Evolutionary conservation across 176 grass and related monocot species (phyloP).

Genomic region (Rhynchospora breviuscula): DNA sequence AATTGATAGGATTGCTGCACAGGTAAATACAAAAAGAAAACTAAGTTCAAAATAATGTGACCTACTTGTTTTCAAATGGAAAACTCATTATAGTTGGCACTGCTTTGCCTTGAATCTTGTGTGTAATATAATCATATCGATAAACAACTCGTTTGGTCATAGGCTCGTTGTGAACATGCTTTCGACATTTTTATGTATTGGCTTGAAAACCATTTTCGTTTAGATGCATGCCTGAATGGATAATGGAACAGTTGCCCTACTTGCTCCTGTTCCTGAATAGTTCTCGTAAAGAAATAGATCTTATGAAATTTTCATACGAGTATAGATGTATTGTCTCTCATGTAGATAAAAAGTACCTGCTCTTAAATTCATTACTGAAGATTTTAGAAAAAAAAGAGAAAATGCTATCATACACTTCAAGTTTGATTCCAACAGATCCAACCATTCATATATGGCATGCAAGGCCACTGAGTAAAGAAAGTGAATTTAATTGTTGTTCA

Average conservation of each 20-base stretch:
- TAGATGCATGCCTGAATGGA: neutral
- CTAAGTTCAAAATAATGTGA: neutral
- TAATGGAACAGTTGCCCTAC: too few relatives aligned
- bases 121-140: neutral
- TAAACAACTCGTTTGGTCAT: neutral
- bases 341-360: neutral
- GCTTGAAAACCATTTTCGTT: neutral
- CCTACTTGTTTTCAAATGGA: neutral
- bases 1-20: constrained; percentile 52
- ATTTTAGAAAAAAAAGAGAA: neutral
- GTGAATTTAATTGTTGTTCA: constrained; percentile 5
- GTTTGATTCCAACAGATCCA: neutral
- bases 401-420: neutral
- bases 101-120: neutral
- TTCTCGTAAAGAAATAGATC: neutral
- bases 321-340: neutral
- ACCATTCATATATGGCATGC: neutral
- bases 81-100: neutral
- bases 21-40: constrained; percentile 39
- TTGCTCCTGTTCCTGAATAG: too few relatives aligned
- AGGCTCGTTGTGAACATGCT: neutral
- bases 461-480: neutral
- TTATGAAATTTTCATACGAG: neutral
- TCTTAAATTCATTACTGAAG: neutral
- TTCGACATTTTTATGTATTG: neutral